These are phyloP conservation scores for Penicillium digitatum DNA, from an alignment of 2,329 filamentous ascomycete species.

Conservation along the genomic window DNA sequence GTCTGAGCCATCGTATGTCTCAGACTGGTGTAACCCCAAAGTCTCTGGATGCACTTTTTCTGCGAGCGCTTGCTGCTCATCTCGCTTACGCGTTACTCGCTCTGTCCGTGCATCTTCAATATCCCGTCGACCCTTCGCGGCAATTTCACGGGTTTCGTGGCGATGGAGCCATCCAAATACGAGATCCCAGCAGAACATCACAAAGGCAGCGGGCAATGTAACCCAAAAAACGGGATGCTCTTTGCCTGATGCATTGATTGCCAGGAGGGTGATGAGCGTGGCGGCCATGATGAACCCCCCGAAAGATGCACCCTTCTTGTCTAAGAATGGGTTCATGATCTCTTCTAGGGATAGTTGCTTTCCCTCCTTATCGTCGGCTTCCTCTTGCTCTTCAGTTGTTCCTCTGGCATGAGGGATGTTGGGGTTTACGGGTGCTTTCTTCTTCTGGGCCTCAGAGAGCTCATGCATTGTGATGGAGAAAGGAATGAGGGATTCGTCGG, in stretches of 20 bases:
- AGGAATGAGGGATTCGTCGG: conserved; percentile 61
- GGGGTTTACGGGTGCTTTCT: conserved; percentile 63
- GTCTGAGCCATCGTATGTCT: neutral
- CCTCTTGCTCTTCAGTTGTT: conserved; percentile 52
- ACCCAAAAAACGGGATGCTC: conserved; percentile 63
- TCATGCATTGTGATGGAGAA: conserved; percentile 64
- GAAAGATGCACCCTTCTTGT: conserved; percentile 62
- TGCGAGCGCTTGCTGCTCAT: neutral
- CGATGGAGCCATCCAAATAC: conserved; percentile 60
- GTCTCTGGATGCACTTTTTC: conserved; percentile 1
- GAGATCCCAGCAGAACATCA: conserved; percentile 68
- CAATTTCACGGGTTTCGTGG: conserved; percentile 60
- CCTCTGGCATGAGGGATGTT: conserved; percentile 65
- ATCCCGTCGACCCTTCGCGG: conserved; percentile 52
- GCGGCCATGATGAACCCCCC: conserved; percentile 63
- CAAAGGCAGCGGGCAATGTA: conserved; percentile 62
- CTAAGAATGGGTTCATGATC: conserved; percentile 71
- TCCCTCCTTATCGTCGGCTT: conserved; percentile 47
- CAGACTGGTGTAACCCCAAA: neutral
- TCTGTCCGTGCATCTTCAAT: conserved; percentile 45
- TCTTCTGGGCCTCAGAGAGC: conserved; percentile 55
- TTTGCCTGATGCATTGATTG: conserved; percentile 58
- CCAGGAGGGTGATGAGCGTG: conserved; percentile 63
- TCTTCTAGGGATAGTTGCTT: conserved; percentile 63
- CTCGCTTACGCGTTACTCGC: conserved; percentile 34